Conservation (phyloP, 805 yeast genomes). For the Wickerhamomyces mucosus region DNA sequence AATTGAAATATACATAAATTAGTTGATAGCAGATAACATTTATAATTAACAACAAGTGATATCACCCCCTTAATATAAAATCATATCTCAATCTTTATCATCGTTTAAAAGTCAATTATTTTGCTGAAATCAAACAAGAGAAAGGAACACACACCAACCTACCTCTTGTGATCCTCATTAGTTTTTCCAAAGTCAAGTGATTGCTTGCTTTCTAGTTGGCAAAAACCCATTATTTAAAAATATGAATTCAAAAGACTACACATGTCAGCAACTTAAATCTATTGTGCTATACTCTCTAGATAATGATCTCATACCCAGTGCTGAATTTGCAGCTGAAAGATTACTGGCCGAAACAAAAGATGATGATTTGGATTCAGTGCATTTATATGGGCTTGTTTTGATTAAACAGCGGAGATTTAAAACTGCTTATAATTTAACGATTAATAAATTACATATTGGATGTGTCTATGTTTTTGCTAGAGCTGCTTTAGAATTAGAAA, state of each 20-base stretch:
- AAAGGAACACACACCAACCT: too few relatives aligned
- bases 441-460: constrained; percentile 50
- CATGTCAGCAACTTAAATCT: constrained; percentile 38
- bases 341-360: constrained; percentile 46
- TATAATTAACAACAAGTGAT: too few relatives aligned
- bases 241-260: constrained; percentile 17
- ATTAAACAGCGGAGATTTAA: constrained; percentile 49
- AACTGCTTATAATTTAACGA: constrained; percentile 46
- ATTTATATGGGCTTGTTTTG: constrained; percentile 61
- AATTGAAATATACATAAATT: too few relatives aligned
- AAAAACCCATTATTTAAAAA: neutral
- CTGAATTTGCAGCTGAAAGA: constrained; percentile 82
- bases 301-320: constrained; percentile 58
- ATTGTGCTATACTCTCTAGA: constrained; percentile 64
- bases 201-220: too few relatives aligned
- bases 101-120: too few relatives aligned
- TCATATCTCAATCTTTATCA: too few relatives aligned
- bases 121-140: too few relatives aligned
- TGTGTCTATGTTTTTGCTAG: constrained; percentile 70
- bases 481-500: constrained; percentile 47
- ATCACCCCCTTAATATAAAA: too few relatives aligned
- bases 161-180: too few relatives aligned
- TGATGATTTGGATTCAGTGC: constrained; percentile 46
- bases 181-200: too few relatives aligned
- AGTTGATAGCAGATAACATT: too few relatives aligned